Evolutionary conservation across 2,329 filamentous ascomycete species (phyloP).

Genomic region (Aspergillus amoenus): DNA sequence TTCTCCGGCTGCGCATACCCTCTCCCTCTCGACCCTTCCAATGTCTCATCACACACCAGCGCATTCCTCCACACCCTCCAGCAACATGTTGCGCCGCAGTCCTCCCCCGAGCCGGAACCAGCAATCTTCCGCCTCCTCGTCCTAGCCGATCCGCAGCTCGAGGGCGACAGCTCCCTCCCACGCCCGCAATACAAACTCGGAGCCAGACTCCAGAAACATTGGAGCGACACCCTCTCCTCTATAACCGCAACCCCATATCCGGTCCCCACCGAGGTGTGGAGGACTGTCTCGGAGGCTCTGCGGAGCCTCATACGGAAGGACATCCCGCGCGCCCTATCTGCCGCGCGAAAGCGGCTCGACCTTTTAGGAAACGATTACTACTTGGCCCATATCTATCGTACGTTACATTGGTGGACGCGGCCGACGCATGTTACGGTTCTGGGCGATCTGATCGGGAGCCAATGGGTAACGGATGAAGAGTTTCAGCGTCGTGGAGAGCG

Average conservation of each 20-base stretch:
- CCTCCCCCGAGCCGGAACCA: conserved; percentile 17
- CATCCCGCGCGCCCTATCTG: conserved; percentile 64
- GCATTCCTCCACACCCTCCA: conserved; percentile 36
- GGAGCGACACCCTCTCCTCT: conserved; percentile 22
- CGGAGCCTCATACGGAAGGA: conserved; percentile 60
- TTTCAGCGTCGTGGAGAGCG: conserved; percentile 71
- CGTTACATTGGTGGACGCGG: conserved; percentile 75
- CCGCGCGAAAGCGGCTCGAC: conserved; percentile 76
- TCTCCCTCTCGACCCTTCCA: conserved; percentile 30
- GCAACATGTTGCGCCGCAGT: conserved; percentile 32
- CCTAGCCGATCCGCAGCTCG: conserved; percentile 88
- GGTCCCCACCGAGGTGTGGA: conserved; percentile 20
- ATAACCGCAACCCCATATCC: conserved; percentile 16
- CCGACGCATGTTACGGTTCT: conserved; percentile 88
- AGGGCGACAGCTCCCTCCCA: conserved; percentile 84
- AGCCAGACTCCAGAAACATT: conserved; percentile 42
- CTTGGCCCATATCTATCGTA: conserved; percentile 86
- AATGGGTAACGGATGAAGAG: conserved; percentile 87
- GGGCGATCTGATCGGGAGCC: conserved; percentile 88
- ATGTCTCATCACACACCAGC: conserved; percentile 9
- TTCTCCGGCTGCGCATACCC: conserved; percentile 82
- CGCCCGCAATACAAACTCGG: conserved; percentile 45
- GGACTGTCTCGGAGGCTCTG: conserved; percentile 24
- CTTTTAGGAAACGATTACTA: conserved; percentile 94
- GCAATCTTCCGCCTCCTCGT: conserved; percentile 86